phyloP scores from a whole-genome alignment of 768 basidiomycete genomes.

The Leccinum boreale region DNA sequence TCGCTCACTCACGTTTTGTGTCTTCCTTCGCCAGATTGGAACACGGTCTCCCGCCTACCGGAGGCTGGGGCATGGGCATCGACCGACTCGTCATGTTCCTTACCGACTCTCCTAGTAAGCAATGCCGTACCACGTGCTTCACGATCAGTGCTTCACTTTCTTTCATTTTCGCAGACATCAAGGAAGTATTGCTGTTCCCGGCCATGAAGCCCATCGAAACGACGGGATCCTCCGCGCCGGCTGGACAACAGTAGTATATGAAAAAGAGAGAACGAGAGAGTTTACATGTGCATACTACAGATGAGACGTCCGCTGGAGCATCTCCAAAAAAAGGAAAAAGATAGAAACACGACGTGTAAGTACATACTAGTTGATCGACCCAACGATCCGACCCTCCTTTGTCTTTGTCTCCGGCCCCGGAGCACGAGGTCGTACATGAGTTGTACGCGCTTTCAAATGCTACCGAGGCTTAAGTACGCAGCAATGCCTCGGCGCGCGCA shows the following conservation, averaged over 20 bases:
- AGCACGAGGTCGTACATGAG: too few relatives aligned
- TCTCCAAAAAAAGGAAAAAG: not conserved
- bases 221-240: constrained; percentile 33
- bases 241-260: constrained; percentile 15
- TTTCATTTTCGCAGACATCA: constrained; percentile 63
- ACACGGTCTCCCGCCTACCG: constrained; percentile 95
- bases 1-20: not conserved
- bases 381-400: not conserved
- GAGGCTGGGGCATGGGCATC: constrained; percentile 95
- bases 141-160: not conserved
- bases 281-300: not conserved
- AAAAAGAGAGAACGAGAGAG: not conserved
- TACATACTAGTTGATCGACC: not conserved
- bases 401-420: not conserved
- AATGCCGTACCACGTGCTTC: not conserved
- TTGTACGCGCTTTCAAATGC: not conserved
- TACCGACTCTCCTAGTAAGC: constrained; percentile 87
- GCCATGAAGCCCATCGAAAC: constrained; percentile 89
- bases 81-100: constrained; percentile 99
- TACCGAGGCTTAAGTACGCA: not conserved
- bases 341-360: not conserved
- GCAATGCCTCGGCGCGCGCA: constrained; percentile 32
- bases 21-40: constrained; percentile 64
- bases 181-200: constrained; percentile 95
- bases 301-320: too few relatives aligned